These are phyloP conservation scores for Elsinoe necatrix DNA, from an alignment of 2,329 filamentous ascomycete genomes.

Conservation along the genomic window DNA sequence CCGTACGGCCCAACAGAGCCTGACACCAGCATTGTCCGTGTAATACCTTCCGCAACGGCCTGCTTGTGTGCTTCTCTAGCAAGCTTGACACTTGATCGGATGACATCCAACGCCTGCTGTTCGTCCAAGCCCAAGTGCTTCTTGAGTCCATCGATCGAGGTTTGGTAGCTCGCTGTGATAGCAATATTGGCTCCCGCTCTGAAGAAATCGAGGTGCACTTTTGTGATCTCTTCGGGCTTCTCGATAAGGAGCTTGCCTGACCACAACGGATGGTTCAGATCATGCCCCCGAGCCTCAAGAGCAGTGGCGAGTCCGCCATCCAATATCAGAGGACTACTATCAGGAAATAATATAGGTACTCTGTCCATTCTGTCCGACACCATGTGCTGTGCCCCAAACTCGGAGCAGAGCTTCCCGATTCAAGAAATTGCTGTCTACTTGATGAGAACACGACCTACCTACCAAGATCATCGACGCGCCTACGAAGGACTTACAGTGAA, in stretches of 20 bases:
- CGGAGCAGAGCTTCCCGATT: background rate
- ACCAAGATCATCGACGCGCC: too few relatives aligned
- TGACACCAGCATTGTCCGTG: conserved; percentile 31
- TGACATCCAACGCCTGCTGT: conserved; percentile 29
- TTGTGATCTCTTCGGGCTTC: conserved; percentile 34
- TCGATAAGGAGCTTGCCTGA: conserved; percentile 36
- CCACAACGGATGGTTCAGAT: conserved; percentile 39
- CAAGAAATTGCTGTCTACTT: background rate
- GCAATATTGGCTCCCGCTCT: conserved; percentile 38
- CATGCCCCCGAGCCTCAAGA: conserved; percentile 36
- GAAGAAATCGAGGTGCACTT: conserved; percentile 40
- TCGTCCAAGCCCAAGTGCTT: conserved; percentile 31
- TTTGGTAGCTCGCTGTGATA: conserved; percentile 43
- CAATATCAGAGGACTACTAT: conserved; percentile 27
- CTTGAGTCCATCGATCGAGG: conserved; percentile 34
- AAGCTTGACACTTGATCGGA: conserved; percentile 35
- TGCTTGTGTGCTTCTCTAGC: conserved; percentile 33
- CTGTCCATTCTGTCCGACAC: background rate
- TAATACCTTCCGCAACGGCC: conserved; percentile 18
- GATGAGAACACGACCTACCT: background rate
- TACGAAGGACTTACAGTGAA: too few relatives aligned
- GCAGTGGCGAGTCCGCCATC: conserved; percentile 43
- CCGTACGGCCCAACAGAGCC: conserved; percentile 43
- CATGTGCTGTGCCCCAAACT: background rate
- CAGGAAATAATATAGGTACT: background rate